Evolutionary conservation across 2,329 filamentous ascomycete genomes (phyloP), one percentile per base, ranked within the genome.

Genomic region (Allantophomopsis lycopodina): DNA sequence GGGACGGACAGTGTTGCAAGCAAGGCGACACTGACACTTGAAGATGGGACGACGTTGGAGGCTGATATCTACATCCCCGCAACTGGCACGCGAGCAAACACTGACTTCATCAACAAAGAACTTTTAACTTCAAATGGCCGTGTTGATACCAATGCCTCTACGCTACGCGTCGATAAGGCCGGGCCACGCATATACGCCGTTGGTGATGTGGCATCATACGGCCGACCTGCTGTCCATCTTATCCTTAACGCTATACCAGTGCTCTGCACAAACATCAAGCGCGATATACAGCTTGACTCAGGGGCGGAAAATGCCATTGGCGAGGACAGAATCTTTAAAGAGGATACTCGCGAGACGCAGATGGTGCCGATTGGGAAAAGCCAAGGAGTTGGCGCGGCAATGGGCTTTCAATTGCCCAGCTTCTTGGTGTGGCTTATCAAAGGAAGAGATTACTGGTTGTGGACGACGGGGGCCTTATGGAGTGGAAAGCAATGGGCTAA

Each of bases 31-130:
- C 37, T 71, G 3, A 56, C 48, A 0, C 59, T 73, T 1, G 54
- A 56, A 2, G 52, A 64, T 42, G 66, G 63, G 0, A 48, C 53
- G 30, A 55, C 45, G 1, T 41, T 68, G 2, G 48, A 59, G 2
- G 59, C 64, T 0, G 67, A 71, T 40, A 38, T 71, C 0, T 71
- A 68, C 46, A 68, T 71, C 34, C 63, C 66, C 0, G 61, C 63
- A 2, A 60, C 51, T 1, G 68, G 67, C 2, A 57, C 55, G 3
- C 49, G 17, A 7, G 56, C 64, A 3, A 69, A 68, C 38, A 64
- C 62, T 1, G 15, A 20, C 1, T 69, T 66, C 40, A 36, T 66
- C 2, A 35, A 55, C 7, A 35, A 40, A 7, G 20, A 41, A 0
- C 51, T 65, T 0, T 50, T 62, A 1, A 44, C 45, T 0, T 4